Evolutionary conservation across 2,329 filamentous ascomycete genomes (phyloP).

Genomic region (Chaetomiaceae sp.): DNA sequence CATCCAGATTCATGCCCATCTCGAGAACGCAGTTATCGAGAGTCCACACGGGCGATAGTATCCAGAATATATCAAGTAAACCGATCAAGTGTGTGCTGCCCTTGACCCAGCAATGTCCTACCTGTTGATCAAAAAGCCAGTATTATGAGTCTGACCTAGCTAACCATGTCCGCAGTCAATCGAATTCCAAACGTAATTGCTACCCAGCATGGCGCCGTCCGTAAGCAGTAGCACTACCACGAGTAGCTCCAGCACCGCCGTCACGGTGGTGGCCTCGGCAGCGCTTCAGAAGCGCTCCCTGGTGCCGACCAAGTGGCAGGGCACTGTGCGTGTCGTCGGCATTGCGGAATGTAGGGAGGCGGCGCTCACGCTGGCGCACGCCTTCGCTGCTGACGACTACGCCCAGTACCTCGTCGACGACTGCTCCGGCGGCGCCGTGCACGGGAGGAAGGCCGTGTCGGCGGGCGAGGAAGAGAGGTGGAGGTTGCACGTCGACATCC

Average conservation of each 20-base stretch:
- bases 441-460: constrained; percentile 24
- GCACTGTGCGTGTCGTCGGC: constrained; percentile 55
- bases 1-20: constrained; percentile 51
- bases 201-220: constrained; percentile 41
- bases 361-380: constrained; percentile 65
- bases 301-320: constrained; percentile 46
- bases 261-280: constrained; percentile 26
- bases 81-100: constrained; percentile 13
- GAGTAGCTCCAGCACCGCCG: constrained; percentile 12
- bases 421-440: constrained; percentile 32
- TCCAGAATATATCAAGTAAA: constrained; percentile 44
- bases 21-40: constrained; percentile 49
- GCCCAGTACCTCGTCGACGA: constrained; percentile 70
- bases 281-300: constrained; percentile 37
- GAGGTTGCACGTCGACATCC: constrained; percentile 68
- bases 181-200: constrained; percentile 11
- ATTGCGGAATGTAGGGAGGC: constrained; percentile 66
- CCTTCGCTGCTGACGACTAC: constrained; percentile 70
- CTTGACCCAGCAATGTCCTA: neutral
- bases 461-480: constrained; percentile 60
- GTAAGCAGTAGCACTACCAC: constrained; percentile 25
- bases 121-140: neutral
- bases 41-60: constrained; percentile 52
- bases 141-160: neutral
- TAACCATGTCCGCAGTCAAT: neutral